Conservation (phyloP, 2,329 filamentous ascomycete species). For the Nigrograna mackinnonii region DNA sequence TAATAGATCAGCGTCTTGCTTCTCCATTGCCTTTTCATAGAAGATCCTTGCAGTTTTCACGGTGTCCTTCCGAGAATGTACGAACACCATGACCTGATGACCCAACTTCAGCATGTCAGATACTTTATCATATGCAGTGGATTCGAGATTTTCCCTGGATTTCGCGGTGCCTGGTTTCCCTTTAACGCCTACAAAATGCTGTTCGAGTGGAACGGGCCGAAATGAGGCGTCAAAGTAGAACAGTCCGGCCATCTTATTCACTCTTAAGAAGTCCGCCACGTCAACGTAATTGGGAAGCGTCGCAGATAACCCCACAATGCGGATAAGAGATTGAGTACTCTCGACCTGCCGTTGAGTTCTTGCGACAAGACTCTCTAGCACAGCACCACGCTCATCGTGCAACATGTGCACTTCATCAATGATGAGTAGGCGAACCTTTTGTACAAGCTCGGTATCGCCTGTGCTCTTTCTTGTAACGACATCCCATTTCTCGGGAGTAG, state of each 20-base stretch:
- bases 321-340: conserved; percentile 95
- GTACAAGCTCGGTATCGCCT: conserved; percentile 94
- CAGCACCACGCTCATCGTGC: conserved; percentile 94
- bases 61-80: conserved; percentile 95
- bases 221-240: conserved; percentile 99
- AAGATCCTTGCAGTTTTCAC: conserved; percentile 84
- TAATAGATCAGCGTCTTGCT: conserved; percentile 79
- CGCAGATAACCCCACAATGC: conserved; percentile 92
- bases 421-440: conserved; percentile 93
- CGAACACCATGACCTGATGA: conserved; percentile 99
- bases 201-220: conserved; percentile 91
- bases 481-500: conserved; percentile 99
- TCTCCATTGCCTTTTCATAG: conserved; percentile 81
- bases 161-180: conserved; percentile 82
- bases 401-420: conserved; percentile 99
- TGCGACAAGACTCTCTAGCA: conserved; percentile 93
- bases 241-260: conserved; percentile 87
- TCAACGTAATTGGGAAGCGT: conserved; percentile 97
- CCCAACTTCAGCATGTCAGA: conserved; percentile 86
- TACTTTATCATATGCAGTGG: conserved; percentile 89
- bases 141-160: conserved; percentile 87
- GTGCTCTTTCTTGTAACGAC: conserved; percentile 97
- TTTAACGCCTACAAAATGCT: conserved; percentile 96
- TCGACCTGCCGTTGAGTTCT: conserved; percentile 96
- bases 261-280: conserved; percentile 94